These are phyloP conservation scores for Microbotryomycetes sp. DNA, from an alignment of 1,284 basidiomycete species.

Conservation along the genomic window DNA sequence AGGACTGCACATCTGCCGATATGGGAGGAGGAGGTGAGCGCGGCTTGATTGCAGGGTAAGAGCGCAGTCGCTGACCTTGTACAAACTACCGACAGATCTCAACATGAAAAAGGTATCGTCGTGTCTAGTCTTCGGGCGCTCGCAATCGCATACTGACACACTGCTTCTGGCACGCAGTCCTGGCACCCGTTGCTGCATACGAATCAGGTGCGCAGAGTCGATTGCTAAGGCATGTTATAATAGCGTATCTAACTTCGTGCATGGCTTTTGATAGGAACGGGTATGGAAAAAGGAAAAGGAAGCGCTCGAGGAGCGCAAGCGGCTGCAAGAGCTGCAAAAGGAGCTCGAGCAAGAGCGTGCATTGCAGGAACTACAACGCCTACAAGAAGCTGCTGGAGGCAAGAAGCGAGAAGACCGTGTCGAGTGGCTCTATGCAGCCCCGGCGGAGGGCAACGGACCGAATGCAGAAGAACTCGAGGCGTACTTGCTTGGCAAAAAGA, in stretches of 20 bases:
- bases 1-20: conserved; percentile 46
- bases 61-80: neutral
- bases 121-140: neutral
- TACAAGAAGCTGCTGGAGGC: conserved; percentile 81
- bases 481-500: conserved; percentile 94
- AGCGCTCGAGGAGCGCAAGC: conserved; percentile 96
- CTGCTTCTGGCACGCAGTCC: conserved; percentile 38
- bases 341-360: conserved; percentile 97
- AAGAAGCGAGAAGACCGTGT: conserved; percentile 87
- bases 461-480: conserved; percentile 90
- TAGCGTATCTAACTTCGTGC: neutral
- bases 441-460: conserved; percentile 69
- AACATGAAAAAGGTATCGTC: conserved; percentile 75
- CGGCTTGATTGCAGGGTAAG: conserved; percentile 14
- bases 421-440: conserved; percentile 99
- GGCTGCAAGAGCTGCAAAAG: conserved; percentile 88
- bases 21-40: conserved; percentile 74
- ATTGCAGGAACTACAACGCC: conserved; percentile 85
- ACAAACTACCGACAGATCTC: conserved; percentile 49
- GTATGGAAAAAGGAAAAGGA: conserved; percentile 99
- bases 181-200: conserved; percentile 97
- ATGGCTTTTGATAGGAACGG: conserved; percentile 65
- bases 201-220: conserved; percentile 50
- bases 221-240: neutral
- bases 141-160: neutral